These are phyloP conservation scores for Nemania diffusa DNA, from an alignment of 2,329 filamentous ascomycete genomes.

Conservation along the genomic window DNA sequence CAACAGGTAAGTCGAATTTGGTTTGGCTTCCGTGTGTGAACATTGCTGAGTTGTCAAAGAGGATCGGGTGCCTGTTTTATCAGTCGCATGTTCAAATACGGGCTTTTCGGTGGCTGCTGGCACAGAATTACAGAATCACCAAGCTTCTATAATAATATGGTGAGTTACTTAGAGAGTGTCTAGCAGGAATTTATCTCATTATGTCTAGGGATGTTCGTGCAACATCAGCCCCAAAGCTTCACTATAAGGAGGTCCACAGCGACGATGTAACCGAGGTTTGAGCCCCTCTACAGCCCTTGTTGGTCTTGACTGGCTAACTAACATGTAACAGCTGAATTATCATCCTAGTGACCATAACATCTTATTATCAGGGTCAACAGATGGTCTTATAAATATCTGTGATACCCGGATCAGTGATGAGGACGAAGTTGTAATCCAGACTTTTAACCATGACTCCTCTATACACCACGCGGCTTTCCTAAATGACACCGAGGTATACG, in stretches of 20 bases:
- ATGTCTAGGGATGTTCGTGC: conserved; percentile 66
- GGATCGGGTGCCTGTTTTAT: conserved; percentile 65
- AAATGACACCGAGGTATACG: conserved; percentile 71
- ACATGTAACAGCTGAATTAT: conserved; percentile 63
- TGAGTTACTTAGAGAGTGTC: conserved; percentile 47
- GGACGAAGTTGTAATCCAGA: conserved; percentile 80
- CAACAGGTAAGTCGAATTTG: conserved; percentile 55
- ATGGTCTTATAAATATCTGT: conserved; percentile 81
- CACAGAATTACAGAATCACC: conserved; percentile 75
- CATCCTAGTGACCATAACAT: conserved; percentile 69
- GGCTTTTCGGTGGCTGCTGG: conserved; percentile 74
- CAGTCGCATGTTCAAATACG: conserved; percentile 69
- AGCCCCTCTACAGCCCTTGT: conserved; percentile 36
- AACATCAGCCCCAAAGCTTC: conserved; percentile 57
- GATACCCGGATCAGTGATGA: conserved; percentile 77
- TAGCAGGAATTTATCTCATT: conserved; percentile 25
- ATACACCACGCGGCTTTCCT: conserved; percentile 81
- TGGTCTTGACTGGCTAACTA: conserved; percentile 42
- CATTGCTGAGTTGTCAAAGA: conserved; percentile 49
- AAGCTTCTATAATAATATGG: conserved; percentile 71
- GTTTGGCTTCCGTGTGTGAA: neutral
- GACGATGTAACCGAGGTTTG: conserved; percentile 72
- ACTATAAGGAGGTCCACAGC: conserved; percentile 73
- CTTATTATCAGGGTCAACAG: conserved; percentile 80
- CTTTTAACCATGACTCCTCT: conserved; percentile 80